Base-by-base conservation (phyloP, 1,284 basidiomycete genomes). In the Fomitopsis pinicola region DNA sequence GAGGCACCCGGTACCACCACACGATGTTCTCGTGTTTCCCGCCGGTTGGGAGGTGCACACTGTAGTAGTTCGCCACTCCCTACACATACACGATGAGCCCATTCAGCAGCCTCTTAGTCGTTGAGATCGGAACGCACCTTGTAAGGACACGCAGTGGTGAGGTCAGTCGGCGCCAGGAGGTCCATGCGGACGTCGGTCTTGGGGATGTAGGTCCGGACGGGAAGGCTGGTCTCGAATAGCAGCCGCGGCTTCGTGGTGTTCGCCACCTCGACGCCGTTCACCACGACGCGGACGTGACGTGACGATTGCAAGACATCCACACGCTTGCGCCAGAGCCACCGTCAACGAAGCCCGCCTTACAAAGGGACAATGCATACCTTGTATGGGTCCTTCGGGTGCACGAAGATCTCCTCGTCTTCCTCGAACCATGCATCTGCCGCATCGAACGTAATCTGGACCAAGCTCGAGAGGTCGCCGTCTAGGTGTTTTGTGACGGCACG, bases 351-450 rank as follows among this genome's bases (percentile, higher is more conserved):
- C 4, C 22, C 30, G 30, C 4, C 30, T 33, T 33, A 5, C 1
- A 33, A 8, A 5, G 6, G 46, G 46, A 30, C 6, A n/a, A 50
- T 35, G 22, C 55, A 5, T n/a, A 86, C 86, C 78, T 88, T 88
- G 73, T 87, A 88, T 0, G 86, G 86, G 68, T 89, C 85, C 65
- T 85, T 87, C 7, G 85, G 83, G 64, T 89, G 86, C 2, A 79
- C 76, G 60, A 78, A 84, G 40, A 88, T 79, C 62, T 82, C 70
- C 59, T 88, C 84, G 50, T 87, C 86, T 64, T 88, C 87, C 72
- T 88, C 86, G 59, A 88, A 85, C 86, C 86, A 88, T 1, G 80
- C 79, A 64, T 87, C 85, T 69, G 81, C 78, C 17, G 78, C 78
- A 17, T 70, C 70, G 60, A 86, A 86, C 15, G 72, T 69, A 62